phyloP scores from a whole-genome alignment of 495 filamentous ascomycete species.

The Aspergillus homomorphus region DNA sequence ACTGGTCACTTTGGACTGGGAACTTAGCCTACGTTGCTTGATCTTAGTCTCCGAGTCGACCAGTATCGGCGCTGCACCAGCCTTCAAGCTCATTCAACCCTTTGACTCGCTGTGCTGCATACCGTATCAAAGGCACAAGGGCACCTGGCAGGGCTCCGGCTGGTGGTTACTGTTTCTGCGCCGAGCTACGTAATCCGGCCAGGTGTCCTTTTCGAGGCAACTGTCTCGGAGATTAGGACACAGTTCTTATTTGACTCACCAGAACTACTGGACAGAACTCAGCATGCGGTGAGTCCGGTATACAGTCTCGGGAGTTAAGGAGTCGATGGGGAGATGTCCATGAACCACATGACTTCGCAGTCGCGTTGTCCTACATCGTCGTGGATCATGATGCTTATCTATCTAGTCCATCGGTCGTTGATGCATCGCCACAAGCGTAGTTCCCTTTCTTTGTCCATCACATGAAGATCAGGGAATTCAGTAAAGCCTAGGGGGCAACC shows the following conservation, averaged over 20 bases:
- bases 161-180: background rate
- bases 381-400: background rate
- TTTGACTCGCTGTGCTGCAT: background rate
- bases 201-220: conserved; percentile 4
- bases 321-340: too few relatives aligned
- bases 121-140: too few relatives aligned
- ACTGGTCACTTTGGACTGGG: background rate
- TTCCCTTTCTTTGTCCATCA: conserved; percentile 2
- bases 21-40: background rate
- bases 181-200: conserved; percentile 7
- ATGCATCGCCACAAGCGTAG: background rate
- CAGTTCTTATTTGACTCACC: background rate
- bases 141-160: too few relatives aligned
- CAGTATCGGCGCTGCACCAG: background rate
- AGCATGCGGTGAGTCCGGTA: background rate
- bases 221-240: too few relatives aligned
- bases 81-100: background rate
- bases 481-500: background rate
- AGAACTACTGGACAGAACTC: background rate
- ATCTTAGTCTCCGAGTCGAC: conserved; percentile 4
- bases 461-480: background rate
- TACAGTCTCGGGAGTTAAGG: too few relatives aligned
- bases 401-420: background rate
- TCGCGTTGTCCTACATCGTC: background rate
- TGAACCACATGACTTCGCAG: background rate